Conservation (phyloP, 352 stramenopile species). For the Phytophthora palmivora region DNA sequence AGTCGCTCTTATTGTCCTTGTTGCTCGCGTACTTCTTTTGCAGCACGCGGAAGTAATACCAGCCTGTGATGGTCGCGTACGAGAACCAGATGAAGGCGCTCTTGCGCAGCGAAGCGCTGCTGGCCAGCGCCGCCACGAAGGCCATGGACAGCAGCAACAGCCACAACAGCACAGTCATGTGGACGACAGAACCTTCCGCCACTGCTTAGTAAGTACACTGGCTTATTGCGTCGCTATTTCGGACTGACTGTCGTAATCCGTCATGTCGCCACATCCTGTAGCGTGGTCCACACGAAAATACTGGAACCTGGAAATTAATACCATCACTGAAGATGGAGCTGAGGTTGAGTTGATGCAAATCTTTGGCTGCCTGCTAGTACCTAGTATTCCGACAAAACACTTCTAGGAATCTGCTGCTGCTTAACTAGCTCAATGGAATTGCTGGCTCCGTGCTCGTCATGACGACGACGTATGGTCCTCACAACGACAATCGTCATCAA, state of each 20-base stretch:
- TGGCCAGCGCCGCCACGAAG: conserved; percentile 48
- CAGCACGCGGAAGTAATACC: conserved; percentile 85
- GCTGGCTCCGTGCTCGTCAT: too few relatives aligned
- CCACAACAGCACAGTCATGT: conserved; percentile 50
- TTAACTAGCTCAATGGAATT: too few relatives aligned
- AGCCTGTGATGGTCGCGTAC: conserved; percentile 82
- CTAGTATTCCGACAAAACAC: too few relatives aligned
- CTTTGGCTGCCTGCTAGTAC: too few relatives aligned
- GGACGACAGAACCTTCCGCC: too few relatives aligned
- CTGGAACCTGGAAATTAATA: too few relatives aligned
- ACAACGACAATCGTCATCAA: not conserved
- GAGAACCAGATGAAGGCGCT: conserved; percentile 73
- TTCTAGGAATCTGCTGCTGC: too few relatives aligned
- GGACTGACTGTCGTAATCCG: not conserved
- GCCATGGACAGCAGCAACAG: conserved; percentile 45
- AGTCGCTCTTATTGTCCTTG: conserved; percentile 15
- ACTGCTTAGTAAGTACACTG: not conserved
- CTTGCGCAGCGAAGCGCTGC: conserved; percentile 65
- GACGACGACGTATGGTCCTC: too few relatives aligned
- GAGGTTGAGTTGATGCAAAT: too few relatives aligned
- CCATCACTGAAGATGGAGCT: too few relatives aligned
- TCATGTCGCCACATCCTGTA: not conserved
- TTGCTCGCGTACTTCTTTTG: conserved; percentile 59
- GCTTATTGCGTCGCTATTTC: not conserved
- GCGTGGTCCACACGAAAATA: not conserved